Percentiles rank a stretch among this genome's conserved stretches.
Evolutionary conservation across 495 filamentous ascomycete genomes (phyloP).

Genomic region (Xylaria sp.): DNA sequence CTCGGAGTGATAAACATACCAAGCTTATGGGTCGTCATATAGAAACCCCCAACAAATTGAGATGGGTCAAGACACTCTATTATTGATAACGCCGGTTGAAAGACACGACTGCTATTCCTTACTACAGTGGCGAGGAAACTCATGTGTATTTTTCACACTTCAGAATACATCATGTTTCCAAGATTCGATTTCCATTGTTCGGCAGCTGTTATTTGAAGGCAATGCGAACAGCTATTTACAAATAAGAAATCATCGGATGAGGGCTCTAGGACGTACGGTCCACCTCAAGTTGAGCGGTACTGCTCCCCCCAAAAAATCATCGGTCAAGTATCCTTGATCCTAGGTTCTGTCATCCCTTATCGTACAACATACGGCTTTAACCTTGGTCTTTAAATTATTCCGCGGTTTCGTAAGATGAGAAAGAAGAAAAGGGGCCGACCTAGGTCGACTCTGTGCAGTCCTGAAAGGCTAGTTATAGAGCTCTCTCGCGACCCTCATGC

Average conservation of each 20-base stretch:
- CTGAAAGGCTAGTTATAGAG: constrained; percentile 7
- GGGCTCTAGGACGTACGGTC: background rate
- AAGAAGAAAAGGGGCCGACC: background rate
- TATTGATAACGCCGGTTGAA: background rate
- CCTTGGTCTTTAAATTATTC: background rate
- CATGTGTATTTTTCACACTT: no score
- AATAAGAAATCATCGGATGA: background rate
- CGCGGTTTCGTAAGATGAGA: background rate
- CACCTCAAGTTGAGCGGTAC: background rate
- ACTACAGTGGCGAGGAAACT: background rate
- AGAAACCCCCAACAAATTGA: no score
- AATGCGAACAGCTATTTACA: background rate
- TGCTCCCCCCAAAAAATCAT: background rate
- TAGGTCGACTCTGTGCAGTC: background rate
- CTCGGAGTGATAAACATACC: background rate
- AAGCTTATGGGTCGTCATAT: background rate
- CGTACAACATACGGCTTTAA: background rate
- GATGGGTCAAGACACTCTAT: no score
- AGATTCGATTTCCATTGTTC: background rate
- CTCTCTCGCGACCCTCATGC: background rate
- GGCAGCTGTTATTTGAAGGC: background rate
- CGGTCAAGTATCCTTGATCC: background rate
- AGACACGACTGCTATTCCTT: background rate
- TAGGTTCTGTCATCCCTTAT: background rate
- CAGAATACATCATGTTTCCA: background rate